A percentile compares a stretch with the other conserved stretches of the same genome.
phyloP scores from a whole-genome alignment of 179 eudicot species.

The Corrigiola litoralis region DNA sequence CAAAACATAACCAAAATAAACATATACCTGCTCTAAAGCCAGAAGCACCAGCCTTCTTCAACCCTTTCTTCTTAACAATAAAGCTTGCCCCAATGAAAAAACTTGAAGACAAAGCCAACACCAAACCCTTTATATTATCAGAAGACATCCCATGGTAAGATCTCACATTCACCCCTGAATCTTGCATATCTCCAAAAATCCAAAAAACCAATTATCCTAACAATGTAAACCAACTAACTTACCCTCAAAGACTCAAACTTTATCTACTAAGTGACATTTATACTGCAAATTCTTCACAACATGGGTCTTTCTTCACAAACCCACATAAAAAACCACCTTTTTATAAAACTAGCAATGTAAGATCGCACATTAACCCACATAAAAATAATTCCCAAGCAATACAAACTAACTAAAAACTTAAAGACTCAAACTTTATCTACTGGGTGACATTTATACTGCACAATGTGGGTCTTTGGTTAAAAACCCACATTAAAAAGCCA shows the following conservation, averaged over 20 bases:
- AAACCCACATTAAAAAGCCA: constrained; percentile 2
- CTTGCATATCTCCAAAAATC: constrained; percentile 21
- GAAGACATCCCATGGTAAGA: constrained; percentile 44
- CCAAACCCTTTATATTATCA: constrained; percentile 43
- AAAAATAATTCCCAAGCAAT: background rate
- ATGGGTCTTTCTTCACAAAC: background rate
- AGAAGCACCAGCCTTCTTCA: constrained; percentile 39
- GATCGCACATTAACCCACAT: background rate
- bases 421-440: background rate
- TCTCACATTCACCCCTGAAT: constrained; percentile 9
- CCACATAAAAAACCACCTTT: background rate
- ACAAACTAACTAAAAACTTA: background rate
- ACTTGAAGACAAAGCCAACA: constrained; percentile 45
- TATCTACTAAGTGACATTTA: background rate
- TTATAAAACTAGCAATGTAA: background rate
- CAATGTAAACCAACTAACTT: background rate
- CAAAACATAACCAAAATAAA: background rate
- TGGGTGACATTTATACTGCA: background rate
- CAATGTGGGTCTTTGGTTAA: background rate
- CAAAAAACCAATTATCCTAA: background rate
- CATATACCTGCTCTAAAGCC: constrained; percentile 41
- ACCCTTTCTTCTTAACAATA: constrained; percentile 47
- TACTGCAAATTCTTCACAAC: constrained; percentile 1
- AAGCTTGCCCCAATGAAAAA: constrained; percentile 49
- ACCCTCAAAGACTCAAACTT: background rate